These are phyloP conservation scores for Zalaria obscura DNA, from an alignment of 2,329 filamentous ascomycete species.

Conservation along the genomic window DNA sequence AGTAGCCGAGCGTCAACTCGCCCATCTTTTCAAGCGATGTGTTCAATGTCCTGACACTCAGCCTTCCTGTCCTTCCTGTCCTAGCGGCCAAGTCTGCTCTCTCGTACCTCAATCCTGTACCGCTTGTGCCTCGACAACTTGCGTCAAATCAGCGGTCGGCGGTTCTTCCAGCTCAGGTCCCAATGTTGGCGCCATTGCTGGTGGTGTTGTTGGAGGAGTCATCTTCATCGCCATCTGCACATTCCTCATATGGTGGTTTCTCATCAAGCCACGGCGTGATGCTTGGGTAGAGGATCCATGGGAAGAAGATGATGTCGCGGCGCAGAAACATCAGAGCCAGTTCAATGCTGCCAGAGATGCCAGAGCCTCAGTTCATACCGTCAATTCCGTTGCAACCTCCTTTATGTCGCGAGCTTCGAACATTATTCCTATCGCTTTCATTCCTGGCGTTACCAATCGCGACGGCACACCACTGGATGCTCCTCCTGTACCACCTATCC, in stretches of 20 bases:
- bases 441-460: conserved; percentile 79
- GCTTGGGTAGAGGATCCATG: conserved; percentile 43
- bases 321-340: conserved; percentile 32
- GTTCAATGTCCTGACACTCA: conserved; percentile 37
- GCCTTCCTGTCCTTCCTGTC: conserved; percentile 48
- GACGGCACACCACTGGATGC: conserved; percentile 45
- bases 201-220: conserved; percentile 78
- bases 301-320: conserved; percentile 37
- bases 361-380: conserved; percentile 67
- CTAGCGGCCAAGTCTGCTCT: conserved; percentile 40
- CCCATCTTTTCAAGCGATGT: conserved; percentile 41
- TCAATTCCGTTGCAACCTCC: conserved; percentile 85
- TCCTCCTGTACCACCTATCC: conserved; percentile 88
- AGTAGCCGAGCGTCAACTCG: too few relatives aligned
- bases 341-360: conserved; percentile 19
- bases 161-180: conserved; percentile 32
- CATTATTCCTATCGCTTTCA: conserved; percentile 98
- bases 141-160: conserved; percentile 30
- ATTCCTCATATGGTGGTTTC: conserved; percentile 78
- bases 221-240: conserved; percentile 58
- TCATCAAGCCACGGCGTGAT: conserved; percentile 64
- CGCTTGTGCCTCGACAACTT: conserved; percentile 43
- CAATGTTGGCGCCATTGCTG: conserved; percentile 74
- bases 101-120: conserved; percentile 46
- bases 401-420: conserved; percentile 93